Evolutionary conservation across 495 filamentous ascomycete genomes (phyloP).

Genomic region (Melanomma pulvis-pyrius): DNA sequence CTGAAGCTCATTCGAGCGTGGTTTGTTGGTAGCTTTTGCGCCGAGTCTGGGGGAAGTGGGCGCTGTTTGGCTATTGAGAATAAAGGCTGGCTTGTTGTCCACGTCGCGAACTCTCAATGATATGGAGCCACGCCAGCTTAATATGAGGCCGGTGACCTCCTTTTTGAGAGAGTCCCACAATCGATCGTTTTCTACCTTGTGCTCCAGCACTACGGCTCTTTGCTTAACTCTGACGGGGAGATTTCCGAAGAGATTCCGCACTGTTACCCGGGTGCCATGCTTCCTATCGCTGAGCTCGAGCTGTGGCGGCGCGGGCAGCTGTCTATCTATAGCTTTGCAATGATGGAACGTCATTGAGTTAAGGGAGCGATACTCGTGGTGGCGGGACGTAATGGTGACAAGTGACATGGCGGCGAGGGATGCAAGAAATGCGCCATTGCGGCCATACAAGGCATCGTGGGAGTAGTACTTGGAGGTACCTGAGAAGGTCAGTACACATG

Average conservation of each 20-base stretch:
- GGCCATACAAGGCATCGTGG: constrained; percentile 58
- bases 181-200: constrained; percentile 61
- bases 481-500: constrained; percentile 7
- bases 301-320: constrained; percentile 64
- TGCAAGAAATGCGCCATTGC: constrained; percentile 73
- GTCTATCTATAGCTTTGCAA: constrained; percentile 67
- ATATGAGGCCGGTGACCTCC: constrained; percentile 61
- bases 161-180: constrained; percentile 71
- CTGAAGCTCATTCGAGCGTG: constrained; percentile 8
- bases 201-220: constrained; percentile 55
- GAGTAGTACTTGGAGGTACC: constrained; percentile 76
- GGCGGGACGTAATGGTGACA: constrained; percentile 77
- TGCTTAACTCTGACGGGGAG: constrained; percentile 97
- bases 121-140: constrained; percentile 59
- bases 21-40: not conserved
- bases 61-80: constrained; percentile 12
- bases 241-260: constrained; percentile 88
- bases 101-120: constrained; percentile 47
- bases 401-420: constrained; percentile 77
- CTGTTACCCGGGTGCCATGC: constrained; percentile 78
- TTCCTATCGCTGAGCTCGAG: constrained; percentile 58
- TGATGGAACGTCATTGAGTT: constrained; percentile 75
- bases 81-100: constrained; percentile 20
- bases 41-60: not conserved
- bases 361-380: constrained; percentile 61